Base-by-base conservation (phyloP, 2,329 filamentous ascomycete species). In the Fusarium sp. region DNA sequence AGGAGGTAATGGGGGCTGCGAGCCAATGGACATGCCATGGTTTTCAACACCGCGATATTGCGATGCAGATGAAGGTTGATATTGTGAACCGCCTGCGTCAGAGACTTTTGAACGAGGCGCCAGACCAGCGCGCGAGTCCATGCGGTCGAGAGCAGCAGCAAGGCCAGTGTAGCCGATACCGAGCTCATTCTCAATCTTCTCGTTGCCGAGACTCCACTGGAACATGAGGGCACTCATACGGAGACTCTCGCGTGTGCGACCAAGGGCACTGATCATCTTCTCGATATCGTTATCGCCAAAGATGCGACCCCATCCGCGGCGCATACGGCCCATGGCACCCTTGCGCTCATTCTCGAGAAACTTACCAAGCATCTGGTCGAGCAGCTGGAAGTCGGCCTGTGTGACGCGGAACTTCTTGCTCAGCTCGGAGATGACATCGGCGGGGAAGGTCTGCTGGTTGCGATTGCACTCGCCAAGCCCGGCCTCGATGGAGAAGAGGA, bases 161-260 rank as follows among this genome's bases (percentile, higher is more conserved):
- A 92, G 82, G 6, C 88, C 88, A 2, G 88, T 88, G 72, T 90
- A 92, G 43, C 90, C 90, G 45, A 90, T 90, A 19, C 88, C 88
- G 41, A 87, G 83, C 14, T 87, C 83, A 17, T 84, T 84, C 67
- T 90, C 87, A 17, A 86, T 84, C 73, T 84, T 86, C 20, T 82
- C 82, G 30, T 82, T 82, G 10, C 87, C 88, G 5, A 91, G 79
- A 20, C 85, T 87, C 88, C 88, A 91, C 68, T 89, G 85, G 75
- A 91, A 88, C 70, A 89, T 84, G 44, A 88, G 81, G 9, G 87
- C 85, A 72, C 87, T 90, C 82, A 90, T 88, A 69, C 84, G 85
- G 48, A 92, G 77, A 3, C 86, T 84, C 68, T 91, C 88, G 11
- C 86, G 83, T 14, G 85, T 89, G 74, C 83, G 87, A 11, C 79